phyloP scores from a whole-genome alignment of 331 rosid genomes.

The Spiraea crenata region DNA sequence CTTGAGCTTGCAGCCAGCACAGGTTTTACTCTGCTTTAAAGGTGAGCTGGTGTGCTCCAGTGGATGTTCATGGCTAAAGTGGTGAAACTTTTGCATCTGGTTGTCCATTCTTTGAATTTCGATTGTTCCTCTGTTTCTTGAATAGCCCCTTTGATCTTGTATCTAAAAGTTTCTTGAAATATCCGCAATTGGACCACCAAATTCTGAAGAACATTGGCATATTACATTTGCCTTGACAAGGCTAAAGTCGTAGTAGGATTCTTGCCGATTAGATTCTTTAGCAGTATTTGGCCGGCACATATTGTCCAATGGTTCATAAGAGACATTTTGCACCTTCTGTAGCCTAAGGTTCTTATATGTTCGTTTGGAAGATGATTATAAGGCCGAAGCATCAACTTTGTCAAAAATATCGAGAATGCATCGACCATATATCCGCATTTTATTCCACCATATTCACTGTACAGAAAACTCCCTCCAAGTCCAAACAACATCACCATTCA shows the following conservation, averaged over 20 bases:
- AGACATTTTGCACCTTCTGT: background rate
- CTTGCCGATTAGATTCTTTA: background rate
- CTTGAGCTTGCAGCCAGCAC: constrained; percentile 48
- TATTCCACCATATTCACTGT: too few species aligned
- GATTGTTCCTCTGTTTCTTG: background rate
- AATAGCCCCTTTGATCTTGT: background rate
- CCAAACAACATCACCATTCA: too few species aligned
- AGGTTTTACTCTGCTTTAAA: constrained; percentile 21
- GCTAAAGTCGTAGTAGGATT: background rate
- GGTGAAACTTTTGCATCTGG: constrained; percentile 32
- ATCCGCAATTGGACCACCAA: constrained; percentile 6
- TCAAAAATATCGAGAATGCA: too few species aligned
- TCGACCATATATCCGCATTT: too few species aligned
- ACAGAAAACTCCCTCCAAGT: too few species aligned
- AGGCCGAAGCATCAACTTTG: too few species aligned
- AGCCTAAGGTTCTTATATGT: background rate
- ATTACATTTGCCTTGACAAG: background rate
- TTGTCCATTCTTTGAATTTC: background rate
- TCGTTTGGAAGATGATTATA: too few species aligned
- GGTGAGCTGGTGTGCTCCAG: constrained; percentile 30
- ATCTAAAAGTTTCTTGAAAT: constrained; percentile 9
- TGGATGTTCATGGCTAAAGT: constrained; percentile 64
- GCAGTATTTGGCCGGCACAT: constrained; percentile 14
- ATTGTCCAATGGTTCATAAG: background rate
- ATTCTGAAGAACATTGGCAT: background rate